Percentiles rank a stretch among this genome's conserved stretches.
Evolutionary conservation across 306 rosid species (phyloP).

Genomic region (Ziziphus jujuba): DNA sequence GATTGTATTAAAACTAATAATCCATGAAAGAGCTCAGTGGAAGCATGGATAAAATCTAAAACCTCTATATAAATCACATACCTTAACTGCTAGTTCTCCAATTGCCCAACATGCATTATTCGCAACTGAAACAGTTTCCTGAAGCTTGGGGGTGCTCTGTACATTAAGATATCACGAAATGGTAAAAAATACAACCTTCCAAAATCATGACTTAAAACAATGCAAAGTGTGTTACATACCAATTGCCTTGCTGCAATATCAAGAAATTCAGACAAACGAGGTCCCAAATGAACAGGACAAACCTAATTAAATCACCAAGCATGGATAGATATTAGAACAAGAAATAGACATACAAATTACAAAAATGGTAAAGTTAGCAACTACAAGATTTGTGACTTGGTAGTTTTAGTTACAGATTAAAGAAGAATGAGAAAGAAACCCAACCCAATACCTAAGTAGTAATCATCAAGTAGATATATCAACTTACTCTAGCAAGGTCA

Average conservation of each 20-base stretch:
- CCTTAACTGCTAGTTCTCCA: slow-evolving; percentile 97
- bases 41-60: not conserved
- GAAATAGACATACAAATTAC: not conserved
- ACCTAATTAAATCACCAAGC: slow-evolving; percentile 55
- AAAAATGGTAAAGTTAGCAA: not conserved
- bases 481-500: slow-evolving; percentile 97
- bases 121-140: slow-evolving; percentile 87
- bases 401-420: not conserved
- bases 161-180: slow-evolving; percentile 16
- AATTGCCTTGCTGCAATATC: slow-evolving; percentile 84
- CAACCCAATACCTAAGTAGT: not conserved
- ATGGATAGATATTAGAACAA: slow-evolving; percentile 18
- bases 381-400: slow-evolving; percentile 9
- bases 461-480: not conserved
- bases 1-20: not conserved
- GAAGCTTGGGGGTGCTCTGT: slow-evolving; percentile 79
- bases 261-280: slow-evolving; percentile 84
- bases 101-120: slow-evolving; percentile 99
- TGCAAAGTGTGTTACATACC: slow-evolving; percentile 52
- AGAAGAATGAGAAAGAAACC: not conserved
- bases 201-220: slow-evolving; percentile 8
- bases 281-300: slow-evolving; percentile 75
- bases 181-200: slow-evolving; percentile 13
- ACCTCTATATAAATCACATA: slow-evolving; percentile 19
- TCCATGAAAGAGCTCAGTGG: not conserved